These are phyloP conservation scores for Coniophora puteana DNA, from an alignment of 1,284 basidiomycete species.

Conservation along the genomic window DNA sequence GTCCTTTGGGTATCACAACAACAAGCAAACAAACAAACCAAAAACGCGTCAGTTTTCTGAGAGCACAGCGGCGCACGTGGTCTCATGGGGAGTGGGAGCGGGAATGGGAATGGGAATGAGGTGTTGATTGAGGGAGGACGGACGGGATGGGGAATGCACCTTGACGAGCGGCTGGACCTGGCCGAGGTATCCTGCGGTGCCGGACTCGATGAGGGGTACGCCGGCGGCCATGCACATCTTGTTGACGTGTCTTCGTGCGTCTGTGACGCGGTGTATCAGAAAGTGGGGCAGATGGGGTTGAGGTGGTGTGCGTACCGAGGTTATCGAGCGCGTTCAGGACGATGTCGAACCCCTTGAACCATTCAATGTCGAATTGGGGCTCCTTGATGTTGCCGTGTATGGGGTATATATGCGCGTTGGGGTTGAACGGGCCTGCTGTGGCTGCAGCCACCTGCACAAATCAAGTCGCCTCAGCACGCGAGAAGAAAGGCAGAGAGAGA, in stretches of 20 bases:
- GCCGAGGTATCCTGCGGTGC: conserved; percentile 94
- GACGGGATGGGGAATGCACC: conserved; percentile 40
- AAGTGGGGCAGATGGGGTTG: conserved; percentile 3
- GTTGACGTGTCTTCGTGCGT: conserved; percentile 92
- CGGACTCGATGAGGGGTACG: conserved; percentile 93
- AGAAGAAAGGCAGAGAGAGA: neutral
- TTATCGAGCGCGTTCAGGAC: conserved; percentile 98
- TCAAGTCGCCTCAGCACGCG: conserved; percentile 1
- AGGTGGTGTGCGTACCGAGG: conserved; percentile 57
- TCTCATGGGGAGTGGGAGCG: too few species aligned
- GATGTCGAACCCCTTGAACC: conserved; percentile 89
- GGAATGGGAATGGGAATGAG: too few species aligned
- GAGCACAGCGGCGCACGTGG: neutral
- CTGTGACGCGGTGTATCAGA: conserved; percentile 32
- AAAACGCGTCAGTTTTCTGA: too few species aligned
- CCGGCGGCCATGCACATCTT: conserved; percentile 93
- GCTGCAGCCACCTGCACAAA: conserved; percentile 77
- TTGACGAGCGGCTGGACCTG: conserved; percentile 77
- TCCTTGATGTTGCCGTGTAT: conserved; percentile 98
- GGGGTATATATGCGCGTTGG: conserved; percentile 83
- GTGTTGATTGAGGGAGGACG: neutral
- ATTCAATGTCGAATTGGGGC: conserved; percentile 83
- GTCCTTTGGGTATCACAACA: too few species aligned
- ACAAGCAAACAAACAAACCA: conserved; percentile 8
- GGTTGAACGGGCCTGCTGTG: conserved; percentile 90